Conservation (phyloP, 2,329 filamentous ascomycete genomes). For the Colletotrichum theobromicola region DNA sequence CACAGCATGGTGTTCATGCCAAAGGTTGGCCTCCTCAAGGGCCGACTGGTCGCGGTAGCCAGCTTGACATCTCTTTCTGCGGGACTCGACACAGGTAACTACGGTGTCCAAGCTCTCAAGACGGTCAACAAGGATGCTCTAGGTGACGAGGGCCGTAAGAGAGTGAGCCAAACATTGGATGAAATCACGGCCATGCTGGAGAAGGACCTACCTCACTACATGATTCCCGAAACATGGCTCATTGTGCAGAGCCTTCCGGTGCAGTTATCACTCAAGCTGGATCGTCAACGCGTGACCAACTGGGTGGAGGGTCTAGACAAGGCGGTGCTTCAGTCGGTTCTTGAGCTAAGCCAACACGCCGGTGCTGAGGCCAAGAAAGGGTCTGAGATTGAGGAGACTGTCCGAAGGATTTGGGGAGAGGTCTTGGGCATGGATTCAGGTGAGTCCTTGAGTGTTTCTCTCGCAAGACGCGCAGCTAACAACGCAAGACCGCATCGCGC, state of each 20-base stretch:
- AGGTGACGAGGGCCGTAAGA: neutral
- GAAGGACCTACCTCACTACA: constrained; percentile 22
- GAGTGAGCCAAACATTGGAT: neutral
- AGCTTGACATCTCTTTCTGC: neutral
- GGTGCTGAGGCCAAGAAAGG: neutral
- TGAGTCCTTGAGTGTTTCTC: neutral
- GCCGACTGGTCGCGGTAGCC: neutral
- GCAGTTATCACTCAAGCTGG: constrained; percentile 23
- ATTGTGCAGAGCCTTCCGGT: constrained; percentile 22
- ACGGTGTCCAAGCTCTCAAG: neutral
- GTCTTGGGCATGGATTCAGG: constrained; percentile 38
- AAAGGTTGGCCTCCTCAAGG: neutral
- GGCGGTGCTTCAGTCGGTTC: neutral
- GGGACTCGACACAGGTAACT: neutral
- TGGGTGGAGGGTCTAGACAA: constrained; percentile 1
- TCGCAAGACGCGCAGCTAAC: neutral
- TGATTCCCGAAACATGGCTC: constrained; percentile 26
- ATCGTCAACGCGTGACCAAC: constrained; percentile 5
- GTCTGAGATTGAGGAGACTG: neutral
- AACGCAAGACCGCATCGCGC: constrained; percentile 40
- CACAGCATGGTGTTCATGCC: neutral
- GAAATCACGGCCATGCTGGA: neutral
- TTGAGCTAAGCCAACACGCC: neutral
- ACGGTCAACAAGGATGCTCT: neutral
- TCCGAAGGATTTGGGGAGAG: constrained; percentile 36